Evolutionary conservation across 768 basidiomycete species (phyloP).

Genomic region (Russula vinacea): DNA sequence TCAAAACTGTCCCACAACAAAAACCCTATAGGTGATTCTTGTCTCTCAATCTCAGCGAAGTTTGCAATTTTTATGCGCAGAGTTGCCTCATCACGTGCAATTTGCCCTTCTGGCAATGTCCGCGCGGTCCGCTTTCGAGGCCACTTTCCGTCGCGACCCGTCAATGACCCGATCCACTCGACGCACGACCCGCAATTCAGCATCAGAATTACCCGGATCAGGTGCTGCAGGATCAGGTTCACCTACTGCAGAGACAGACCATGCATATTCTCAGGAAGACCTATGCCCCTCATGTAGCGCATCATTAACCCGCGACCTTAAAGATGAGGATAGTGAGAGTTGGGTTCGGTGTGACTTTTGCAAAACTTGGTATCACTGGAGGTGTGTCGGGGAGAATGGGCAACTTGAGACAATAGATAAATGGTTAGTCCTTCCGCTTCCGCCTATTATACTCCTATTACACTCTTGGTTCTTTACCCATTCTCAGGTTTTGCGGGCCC

Average conservation of each 20-base stretch:
- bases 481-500: constrained; percentile 61
- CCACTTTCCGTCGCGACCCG: neutral
- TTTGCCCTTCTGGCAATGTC: constrained; percentile 1
- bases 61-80: too few relatives aligned
- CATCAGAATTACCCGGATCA: constrained; percentile 5
- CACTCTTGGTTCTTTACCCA: constrained; percentile 11
- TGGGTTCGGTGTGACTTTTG: constrained; percentile 85
- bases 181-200: constrained; percentile 18
- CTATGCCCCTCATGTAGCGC: constrained; percentile 25
- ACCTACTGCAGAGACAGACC: constrained; percentile 1
- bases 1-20: too few relatives aligned
- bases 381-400: constrained; percentile 64
- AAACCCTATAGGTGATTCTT: too few relatives aligned
- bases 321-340: constrained; percentile 54
- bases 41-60: too few relatives aligned
- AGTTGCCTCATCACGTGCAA: neutral
- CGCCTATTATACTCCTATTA: constrained; percentile 27
- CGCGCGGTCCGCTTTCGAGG: neutral
- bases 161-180: constrained; percentile 22
- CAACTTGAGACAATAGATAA: constrained; percentile 71
- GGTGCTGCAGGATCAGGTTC: neutral
- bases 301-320: constrained; percentile 31
- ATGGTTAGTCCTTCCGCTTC: constrained; percentile 50
- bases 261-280: constrained; percentile 16
- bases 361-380: constrained; percentile 83